These are phyloP conservation scores for Arabidopsis lyrata DNA, from an alignment of 441 rosid genomes.

Conservation along the genomic window DNA sequence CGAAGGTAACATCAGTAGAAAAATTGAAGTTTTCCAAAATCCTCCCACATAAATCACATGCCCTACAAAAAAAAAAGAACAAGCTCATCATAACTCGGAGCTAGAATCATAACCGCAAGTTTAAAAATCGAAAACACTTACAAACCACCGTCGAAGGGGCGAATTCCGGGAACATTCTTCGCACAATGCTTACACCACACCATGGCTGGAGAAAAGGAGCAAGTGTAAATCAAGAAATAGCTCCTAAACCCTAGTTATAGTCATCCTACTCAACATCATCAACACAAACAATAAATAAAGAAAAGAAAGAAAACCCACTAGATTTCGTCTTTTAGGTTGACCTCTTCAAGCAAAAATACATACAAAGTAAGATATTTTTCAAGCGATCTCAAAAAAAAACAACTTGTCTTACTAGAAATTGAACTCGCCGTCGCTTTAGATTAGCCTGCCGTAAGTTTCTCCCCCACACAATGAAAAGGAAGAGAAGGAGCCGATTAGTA, in stretches of 20 bases:
- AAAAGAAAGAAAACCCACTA: background rate
- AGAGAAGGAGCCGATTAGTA: too few species aligned
- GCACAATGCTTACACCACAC: too few species aligned
- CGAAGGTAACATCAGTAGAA: constrained; percentile 59
- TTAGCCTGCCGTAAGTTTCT: too few species aligned
- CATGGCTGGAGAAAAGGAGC: too few species aligned
- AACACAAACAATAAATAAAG: background rate
- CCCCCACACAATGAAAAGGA: too few species aligned
- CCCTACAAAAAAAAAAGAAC: constrained; percentile 39
- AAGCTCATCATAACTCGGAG: background rate
- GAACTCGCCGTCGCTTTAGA: too few species aligned
- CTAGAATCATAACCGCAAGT: too few species aligned
- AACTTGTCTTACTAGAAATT: too few species aligned
- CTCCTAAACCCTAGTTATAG: constrained; percentile 26
- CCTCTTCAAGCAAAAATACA: background rate
- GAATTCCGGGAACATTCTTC: too few species aligned
- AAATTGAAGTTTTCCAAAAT: constrained; percentile 56
- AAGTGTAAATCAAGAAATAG: background rate
- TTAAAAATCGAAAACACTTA: too few species aligned
- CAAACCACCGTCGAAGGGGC: too few species aligned
- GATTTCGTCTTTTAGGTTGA: background rate
- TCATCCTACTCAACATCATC: constrained; percentile 1
- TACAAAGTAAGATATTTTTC: background rate
- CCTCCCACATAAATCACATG: constrained; percentile 65
- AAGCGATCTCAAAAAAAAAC: constrained; percentile 6